These are phyloP conservation scores for Scutellaria minor DNA, from an alignment of 257 asterid genomes.

Conservation along the genomic window DNA sequence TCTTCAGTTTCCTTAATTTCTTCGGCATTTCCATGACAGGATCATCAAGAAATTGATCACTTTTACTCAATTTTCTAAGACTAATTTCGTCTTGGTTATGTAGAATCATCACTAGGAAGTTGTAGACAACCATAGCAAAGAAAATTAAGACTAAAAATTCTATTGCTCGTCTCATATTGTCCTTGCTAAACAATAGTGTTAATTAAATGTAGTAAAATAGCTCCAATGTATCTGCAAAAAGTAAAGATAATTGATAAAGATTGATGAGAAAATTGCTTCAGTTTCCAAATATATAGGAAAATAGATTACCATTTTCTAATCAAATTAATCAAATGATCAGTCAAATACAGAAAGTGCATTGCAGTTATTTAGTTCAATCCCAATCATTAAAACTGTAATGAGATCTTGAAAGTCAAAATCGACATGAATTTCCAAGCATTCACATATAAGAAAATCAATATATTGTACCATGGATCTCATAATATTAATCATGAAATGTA, in stretches of 20 bases:
- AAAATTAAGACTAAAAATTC: conserved; percentile 36
- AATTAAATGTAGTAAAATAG: no score
- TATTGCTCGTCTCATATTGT: conserved; percentile 41
- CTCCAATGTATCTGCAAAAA: background rate
- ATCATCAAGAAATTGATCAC: conserved; percentile 33
- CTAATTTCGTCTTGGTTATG: conserved; percentile 23
- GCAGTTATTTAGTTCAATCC: no score
- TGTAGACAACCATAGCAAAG: conserved; percentile 34
- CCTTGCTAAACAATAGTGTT: background rate
- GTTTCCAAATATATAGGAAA: background rate
- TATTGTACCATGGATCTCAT: background rate
- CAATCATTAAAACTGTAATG: background rate
- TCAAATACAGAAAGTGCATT: background rate
- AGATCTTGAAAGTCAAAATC: background rate
- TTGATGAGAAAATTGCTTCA: background rate
- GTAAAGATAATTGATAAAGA: background rate
- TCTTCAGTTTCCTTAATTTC: conserved; percentile 24
- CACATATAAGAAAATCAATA: background rate
- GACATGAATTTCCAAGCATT: background rate
- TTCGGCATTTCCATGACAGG: conserved; percentile 54
- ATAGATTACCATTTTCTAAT: background rate
- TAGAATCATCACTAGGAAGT: conserved; percentile 26
- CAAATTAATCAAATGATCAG: background rate
- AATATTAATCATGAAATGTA: background rate
- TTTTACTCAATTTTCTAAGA: conserved; percentile 15